Percentiles rank a stretch among this genome's conserved stretches.
These are phyloP conservation scores for Sarocladiaceae sp. DNA, from an alignment of 2,329 filamentous ascomycete genomes.

Conservation along the genomic window DNA sequence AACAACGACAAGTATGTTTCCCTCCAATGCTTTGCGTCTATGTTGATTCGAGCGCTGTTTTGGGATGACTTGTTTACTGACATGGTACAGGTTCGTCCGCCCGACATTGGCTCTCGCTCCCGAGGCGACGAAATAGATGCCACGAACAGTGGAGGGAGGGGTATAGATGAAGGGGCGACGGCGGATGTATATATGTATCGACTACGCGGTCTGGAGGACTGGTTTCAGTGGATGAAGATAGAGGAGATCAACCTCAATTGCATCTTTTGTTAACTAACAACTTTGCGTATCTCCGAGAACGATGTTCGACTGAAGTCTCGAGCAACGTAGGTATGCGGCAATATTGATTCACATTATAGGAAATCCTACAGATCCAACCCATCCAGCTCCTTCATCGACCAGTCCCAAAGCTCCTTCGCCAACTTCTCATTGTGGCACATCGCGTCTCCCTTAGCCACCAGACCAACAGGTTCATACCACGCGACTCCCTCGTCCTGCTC, in stretches of 20 bases:
- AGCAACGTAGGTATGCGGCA: no score
- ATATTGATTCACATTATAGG: not conserved
- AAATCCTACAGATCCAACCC: constrained; percentile 14
- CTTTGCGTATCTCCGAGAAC: not conserved
- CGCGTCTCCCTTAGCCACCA: constrained; percentile 16
- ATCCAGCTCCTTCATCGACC: constrained; percentile 22
- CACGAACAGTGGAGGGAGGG: not conserved
- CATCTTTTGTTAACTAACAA: constrained; percentile 1
- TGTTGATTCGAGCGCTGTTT: no score
- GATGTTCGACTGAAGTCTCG: no score
- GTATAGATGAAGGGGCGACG: not conserved
- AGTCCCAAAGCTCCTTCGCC: constrained; percentile 32
- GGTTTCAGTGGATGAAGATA: not conserved
- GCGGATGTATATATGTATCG: constrained; percentile 8
- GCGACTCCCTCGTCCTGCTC: constrained; percentile 15
- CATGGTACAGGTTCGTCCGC: constrained; percentile 63
- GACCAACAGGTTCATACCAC: constrained; percentile 25
- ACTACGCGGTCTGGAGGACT: not conserved
- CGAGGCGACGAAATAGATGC: constrained; percentile 42
- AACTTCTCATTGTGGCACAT: constrained; percentile 23
- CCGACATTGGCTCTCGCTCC: constrained; percentile 76
- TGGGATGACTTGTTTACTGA: not conserved
- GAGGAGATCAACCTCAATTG: not conserved
- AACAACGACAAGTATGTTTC: constrained; percentile 74
- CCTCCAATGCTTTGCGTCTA: not conserved